These are phyloP conservation scores for Tetrahymena elliotti DNA, from an alignment of 73 alveolate species.

Conservation along the genomic window DNA sequence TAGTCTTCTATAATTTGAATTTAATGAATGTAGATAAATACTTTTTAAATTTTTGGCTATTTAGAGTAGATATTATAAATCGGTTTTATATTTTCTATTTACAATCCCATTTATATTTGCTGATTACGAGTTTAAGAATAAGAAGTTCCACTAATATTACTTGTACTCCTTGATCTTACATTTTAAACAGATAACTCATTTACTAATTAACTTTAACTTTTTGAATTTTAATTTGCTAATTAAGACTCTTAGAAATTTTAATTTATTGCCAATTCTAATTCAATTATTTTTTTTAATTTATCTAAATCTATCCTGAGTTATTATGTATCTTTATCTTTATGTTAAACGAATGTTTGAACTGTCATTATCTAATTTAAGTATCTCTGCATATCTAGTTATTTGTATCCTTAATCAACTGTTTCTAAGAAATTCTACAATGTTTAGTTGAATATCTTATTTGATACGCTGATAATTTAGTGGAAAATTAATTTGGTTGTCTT, in stretches of 20 bases:
- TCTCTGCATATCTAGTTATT: background rate
- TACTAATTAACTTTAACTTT: no score
- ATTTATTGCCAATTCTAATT: no score
- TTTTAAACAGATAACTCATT: background rate
- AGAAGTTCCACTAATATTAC: background rate
- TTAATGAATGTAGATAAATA: background rate
- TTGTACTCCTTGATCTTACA: background rate
- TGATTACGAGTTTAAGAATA: background rate
- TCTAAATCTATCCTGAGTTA: background rate
- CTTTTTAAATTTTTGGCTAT: background rate
- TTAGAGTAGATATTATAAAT: background rate
- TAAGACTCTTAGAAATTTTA: no score
- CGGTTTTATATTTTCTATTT: background rate
- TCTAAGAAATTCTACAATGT: background rate
- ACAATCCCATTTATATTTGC: background rate
- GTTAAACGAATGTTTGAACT: background rate
- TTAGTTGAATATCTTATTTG: background rate
- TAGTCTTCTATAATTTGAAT: background rate
- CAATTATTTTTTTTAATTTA: background rate
- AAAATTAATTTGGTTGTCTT: background rate
- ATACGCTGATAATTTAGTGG: background rate
- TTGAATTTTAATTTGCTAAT: background rate
- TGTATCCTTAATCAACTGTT: background rate
- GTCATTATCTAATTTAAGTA: background rate
- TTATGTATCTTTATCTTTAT: background rate